Base-by-base conservation (phyloP, 2,329 filamentous ascomycete species). In the Aspergillus sp. region DNA sequence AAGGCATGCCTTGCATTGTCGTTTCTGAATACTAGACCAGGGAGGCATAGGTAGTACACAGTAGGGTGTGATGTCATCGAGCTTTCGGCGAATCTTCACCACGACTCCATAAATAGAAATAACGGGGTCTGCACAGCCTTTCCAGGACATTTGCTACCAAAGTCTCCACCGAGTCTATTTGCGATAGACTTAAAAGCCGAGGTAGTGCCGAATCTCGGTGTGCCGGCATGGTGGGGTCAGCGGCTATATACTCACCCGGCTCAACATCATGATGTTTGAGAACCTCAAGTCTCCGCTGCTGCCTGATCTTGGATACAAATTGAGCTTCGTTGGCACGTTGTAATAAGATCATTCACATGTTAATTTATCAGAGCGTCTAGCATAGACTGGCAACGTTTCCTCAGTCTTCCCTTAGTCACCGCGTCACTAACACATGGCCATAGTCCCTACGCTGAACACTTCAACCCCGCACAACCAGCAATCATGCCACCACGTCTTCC, bases 401-500 rank as follows among this genome's bases (percentile, higher is more conserved):
- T 19, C 13, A 7, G 1, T 3, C 4, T 10, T 17, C 6, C 0
- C 27, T 50, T 5, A 6, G 10, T 17, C 13, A 17, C 8, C 2
- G 17, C 15, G 19, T 3, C 25, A 1, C 47, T 50, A 50, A 50
- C 25, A 41, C 25, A 3, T 27, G 10, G n/a, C 25, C 25, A 17
- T 36, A 17, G 25, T 13, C 15, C 3, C 47, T 17, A 4, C 23
- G 15, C 44, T 2, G 5, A 23, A 15, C 7, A 49, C 0, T 1
- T 21, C n/a, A 50, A 32, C 47, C 23, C 25, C 25, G 7, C 25
- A 44, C 3, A 8, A 25, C 21, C 10, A 42, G 19, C 25, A 19
- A 55, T 13, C 27, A 55, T 55, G 53, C 53, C 39, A 10, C 41
- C 53, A n/a, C 25, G 47, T 17, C 39, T 47, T 39, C 53, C 53